These are phyloP conservation scores for Ceratocystis smalleyi DNA, from an alignment of 2,329 filamentous ascomycete species.

Conservation along the genomic window DNA sequence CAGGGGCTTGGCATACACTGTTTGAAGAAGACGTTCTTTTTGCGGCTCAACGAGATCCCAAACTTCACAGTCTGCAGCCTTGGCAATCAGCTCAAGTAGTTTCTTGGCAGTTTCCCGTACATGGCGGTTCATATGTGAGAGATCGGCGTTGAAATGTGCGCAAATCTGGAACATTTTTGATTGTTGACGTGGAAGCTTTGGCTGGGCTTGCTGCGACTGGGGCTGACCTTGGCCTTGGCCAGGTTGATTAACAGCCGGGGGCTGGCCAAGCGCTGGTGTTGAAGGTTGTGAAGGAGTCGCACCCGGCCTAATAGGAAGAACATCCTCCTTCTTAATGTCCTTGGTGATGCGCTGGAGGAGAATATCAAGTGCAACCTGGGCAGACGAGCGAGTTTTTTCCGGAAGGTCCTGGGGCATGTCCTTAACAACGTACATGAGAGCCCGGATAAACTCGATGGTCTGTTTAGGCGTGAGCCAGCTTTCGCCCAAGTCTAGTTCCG, in stretches of 20 bases:
- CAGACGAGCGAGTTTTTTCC: constrained; percentile 69
- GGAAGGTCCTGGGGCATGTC: constrained; percentile 92
- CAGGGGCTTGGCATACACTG: constrained; percentile 90
- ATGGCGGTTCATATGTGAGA: constrained; percentile 90
- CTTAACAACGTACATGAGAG: constrained; percentile 95
- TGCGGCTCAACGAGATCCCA: constrained; percentile 81
- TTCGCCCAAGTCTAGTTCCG: constrained; percentile 70
- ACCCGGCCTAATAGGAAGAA: constrained; percentile 25
- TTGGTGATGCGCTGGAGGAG: constrained; percentile 67
- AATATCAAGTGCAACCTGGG: constrained; percentile 67
- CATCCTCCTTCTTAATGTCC: constrained; percentile 64
- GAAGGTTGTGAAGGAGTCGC: background rate
- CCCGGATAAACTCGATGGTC: constrained; percentile 63
- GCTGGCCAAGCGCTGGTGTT: constrained; percentile 25
- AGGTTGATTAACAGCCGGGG: constrained; percentile 25
- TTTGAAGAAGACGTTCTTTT: constrained; percentile 74
- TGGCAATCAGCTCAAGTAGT: constrained; percentile 66
- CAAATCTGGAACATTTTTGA: constrained; percentile 46
- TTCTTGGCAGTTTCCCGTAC: constrained; percentile 76
- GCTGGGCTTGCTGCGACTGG: constrained; percentile 25
- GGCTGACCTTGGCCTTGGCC: background rate
- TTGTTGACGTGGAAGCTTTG: constrained; percentile 39
- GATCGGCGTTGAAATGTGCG: constrained; percentile 69
- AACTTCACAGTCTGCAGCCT: constrained; percentile 60
- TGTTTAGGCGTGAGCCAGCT: constrained; percentile 70